Evolutionary conservation across 2,329 filamentous ascomycete genomes (phyloP).

Genomic region (Cladosporium sp.): DNA sequence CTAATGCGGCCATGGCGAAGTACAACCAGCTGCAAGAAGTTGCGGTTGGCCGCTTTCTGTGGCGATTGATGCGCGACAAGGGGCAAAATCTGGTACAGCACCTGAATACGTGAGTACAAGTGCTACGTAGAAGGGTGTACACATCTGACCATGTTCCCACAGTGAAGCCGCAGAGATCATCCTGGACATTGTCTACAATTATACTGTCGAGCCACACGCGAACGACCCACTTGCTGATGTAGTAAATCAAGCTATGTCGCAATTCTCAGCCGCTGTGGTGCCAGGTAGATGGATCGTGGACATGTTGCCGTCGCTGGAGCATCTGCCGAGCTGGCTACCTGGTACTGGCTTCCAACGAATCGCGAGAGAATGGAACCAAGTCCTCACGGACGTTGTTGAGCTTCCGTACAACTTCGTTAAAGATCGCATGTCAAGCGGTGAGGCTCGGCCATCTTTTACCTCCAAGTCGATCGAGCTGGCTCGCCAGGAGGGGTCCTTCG

Average conservation of each 20-base stretch:
- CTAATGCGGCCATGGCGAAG: slow-evolving; percentile 35
- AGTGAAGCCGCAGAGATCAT: slow-evolving; percentile 40
- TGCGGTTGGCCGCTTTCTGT: slow-evolving; percentile 43
- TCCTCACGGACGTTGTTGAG: slow-evolving; percentile 31
- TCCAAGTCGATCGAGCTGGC: slow-evolving; percentile 37
- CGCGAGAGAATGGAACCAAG: slow-evolving; percentile 35
- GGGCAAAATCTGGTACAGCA: slow-evolving; percentile 39
- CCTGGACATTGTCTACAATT: slow-evolving; percentile 46
- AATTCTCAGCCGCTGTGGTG: slow-evolving; percentile 38
- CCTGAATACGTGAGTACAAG: slow-evolving; percentile 36
- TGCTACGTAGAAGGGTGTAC: neutral
- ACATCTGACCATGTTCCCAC: neutral
- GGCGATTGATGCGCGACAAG: slow-evolving; percentile 36
- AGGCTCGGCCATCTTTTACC: slow-evolving; percentile 37
- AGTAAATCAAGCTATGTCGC: slow-evolving; percentile 35
- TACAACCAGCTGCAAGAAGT: slow-evolving; percentile 42
- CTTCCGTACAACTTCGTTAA: slow-evolving; percentile 44
- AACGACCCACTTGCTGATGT: slow-evolving; percentile 44
- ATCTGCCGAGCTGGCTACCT: slow-evolving; percentile 44
- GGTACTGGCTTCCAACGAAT: slow-evolving; percentile 43
- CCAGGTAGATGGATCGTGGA: slow-evolving; percentile 47
- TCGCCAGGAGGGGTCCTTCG: slow-evolving; percentile 4
- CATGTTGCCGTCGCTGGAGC: slow-evolving; percentile 40
- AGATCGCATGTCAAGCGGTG: slow-evolving; percentile 26
- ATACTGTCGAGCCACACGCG: slow-evolving; percentile 37